These are phyloP conservation scores for Dictyostelium brefeldianum DNA, from an alignment of 78 protist species.

Conservation along the genomic window DNA sequence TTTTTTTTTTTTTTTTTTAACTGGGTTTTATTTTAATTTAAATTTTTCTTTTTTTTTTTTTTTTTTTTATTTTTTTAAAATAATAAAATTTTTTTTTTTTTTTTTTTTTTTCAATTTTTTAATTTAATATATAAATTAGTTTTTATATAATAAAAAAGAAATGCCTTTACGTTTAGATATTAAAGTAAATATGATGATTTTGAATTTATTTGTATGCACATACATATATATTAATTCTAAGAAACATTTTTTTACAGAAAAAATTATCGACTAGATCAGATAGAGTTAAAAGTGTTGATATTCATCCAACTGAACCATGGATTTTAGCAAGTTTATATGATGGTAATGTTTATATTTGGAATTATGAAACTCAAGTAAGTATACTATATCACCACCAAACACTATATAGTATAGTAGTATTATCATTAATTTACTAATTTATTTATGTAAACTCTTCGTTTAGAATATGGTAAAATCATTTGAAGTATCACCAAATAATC, in stretches of 20 bases:
- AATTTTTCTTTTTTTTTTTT: too few species aligned
- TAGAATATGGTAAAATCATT: constrained; percentile 95
- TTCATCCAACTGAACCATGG: constrained; percentile 99
- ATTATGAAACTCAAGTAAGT: constrained; percentile 92
- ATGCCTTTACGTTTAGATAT: constrained; percentile 59
- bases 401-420: too few species aligned
- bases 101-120: too few species aligned
- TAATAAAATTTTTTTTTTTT: too few species aligned
- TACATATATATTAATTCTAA: not conserved
- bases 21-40: too few species aligned
- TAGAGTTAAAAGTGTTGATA: constrained; percentile 98
- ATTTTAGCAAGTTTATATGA: constrained; percentile 94
- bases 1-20: too few species aligned
- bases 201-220: not conserved
- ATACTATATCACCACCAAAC: not conserved
- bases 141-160: not conserved
- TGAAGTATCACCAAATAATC: constrained; percentile 87
- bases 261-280: constrained; percentile 96
- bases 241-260: too few species aligned
- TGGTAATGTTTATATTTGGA: constrained; percentile 97
- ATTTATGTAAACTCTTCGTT: not conserved
- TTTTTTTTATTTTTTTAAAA: too few species aligned
- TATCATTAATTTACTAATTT: not conserved
- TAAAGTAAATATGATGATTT: not conserved
- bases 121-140: too few species aligned